Percentiles rank a stretch among this genome's conserved stretches.
These are phyloP conservation scores for Entomophthora muscae DNA, from an alignment of 371 early-diverging fungal genomes.

Conservation along the genomic window DNA sequence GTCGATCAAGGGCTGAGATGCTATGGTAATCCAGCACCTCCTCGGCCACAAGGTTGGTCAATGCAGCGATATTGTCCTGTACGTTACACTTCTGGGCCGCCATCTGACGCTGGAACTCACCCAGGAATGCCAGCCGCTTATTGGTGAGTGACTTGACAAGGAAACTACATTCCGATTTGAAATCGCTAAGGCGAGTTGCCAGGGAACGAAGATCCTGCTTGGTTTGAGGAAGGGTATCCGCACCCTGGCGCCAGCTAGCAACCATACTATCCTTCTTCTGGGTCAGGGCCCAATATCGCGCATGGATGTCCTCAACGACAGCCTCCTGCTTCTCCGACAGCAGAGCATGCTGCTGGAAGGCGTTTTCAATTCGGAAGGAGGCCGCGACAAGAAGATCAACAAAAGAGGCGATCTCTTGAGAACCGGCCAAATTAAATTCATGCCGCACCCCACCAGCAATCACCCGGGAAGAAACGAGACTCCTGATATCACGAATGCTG, in stretches of 20 bases:
- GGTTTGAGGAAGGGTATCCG: not conserved
- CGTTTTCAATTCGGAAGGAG: not conserved
- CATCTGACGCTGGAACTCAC: slow-evolving; percentile 4
- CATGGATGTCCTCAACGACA: not conserved
- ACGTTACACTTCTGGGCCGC: not conserved
- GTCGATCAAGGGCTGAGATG: not conserved
- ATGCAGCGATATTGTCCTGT: not conserved
- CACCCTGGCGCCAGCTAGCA: not conserved
- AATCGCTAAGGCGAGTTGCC: not conserved
- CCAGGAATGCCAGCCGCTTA: not conserved
- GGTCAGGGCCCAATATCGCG: not conserved
- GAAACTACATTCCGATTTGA: slow-evolving; percentile 2
- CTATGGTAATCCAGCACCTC: not conserved
- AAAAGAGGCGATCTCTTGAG: not conserved
- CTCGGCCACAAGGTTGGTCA: not conserved
- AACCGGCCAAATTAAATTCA: not conserved
- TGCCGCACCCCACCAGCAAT: slow-evolving; percentile 1
- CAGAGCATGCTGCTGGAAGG: not conserved
- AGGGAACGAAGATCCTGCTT: not conserved
- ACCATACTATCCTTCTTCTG: slow-evolving; percentile 2
- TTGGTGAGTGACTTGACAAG: not conserved
- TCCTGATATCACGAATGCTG: not conserved
- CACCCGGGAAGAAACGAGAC: not conserved
- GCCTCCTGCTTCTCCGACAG: not conserved
- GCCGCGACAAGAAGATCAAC: not conserved